A percentile compares a stretch with the other conserved stretches of the same genome.
These are phyloP conservation scores for Gonapodya prolifera DNA, from an alignment of 192 early-diverging fungal genomes.

Conservation along the genomic window DNA sequence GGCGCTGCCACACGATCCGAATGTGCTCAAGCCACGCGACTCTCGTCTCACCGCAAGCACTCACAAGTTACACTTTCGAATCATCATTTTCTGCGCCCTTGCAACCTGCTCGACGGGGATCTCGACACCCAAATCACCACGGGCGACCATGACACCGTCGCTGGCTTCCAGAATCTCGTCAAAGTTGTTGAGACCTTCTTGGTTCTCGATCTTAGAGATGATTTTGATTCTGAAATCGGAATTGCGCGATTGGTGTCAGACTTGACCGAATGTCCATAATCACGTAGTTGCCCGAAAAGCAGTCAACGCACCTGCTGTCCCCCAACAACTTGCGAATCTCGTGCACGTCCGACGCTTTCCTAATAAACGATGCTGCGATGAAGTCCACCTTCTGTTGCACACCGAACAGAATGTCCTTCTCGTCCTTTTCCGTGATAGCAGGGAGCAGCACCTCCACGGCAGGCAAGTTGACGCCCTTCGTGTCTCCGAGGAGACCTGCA, in stretches of 20 bases:
- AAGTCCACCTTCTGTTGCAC: conserved; percentile 90
- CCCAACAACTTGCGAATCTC: conserved; percentile 77
- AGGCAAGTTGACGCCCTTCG: conserved; percentile 95
- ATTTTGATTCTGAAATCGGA: conserved; percentile 93
- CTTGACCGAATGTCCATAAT: neutral
- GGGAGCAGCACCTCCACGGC: conserved; percentile 82
- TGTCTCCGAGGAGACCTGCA: conserved; percentile 66
- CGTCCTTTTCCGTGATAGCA: conserved; percentile 92
- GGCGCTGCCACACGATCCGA: no score
- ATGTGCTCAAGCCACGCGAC: conserved; percentile 76
- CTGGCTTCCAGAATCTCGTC: conserved; percentile 88
- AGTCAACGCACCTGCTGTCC: conserved; percentile 38
- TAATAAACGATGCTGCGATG: conserved; percentile 93
- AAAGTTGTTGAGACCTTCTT: conserved; percentile 97
- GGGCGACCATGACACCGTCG: conserved; percentile 98
- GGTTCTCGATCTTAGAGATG: conserved; percentile 95
- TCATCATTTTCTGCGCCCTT: conserved; percentile 91
- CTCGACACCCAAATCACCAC: conserved; percentile 96
- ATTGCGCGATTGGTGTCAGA: neutral
- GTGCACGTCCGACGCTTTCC: conserved; percentile 75
- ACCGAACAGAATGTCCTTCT: conserved; percentile 77
- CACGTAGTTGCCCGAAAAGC: neutral
- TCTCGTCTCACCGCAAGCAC: conserved; percentile 89
- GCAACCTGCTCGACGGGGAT: conserved; percentile 79
- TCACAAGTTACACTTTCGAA: conserved; percentile 94